phyloP scores from a whole-genome alignment of 345 rosid genomes.

The Raphanus sativus region DNA sequence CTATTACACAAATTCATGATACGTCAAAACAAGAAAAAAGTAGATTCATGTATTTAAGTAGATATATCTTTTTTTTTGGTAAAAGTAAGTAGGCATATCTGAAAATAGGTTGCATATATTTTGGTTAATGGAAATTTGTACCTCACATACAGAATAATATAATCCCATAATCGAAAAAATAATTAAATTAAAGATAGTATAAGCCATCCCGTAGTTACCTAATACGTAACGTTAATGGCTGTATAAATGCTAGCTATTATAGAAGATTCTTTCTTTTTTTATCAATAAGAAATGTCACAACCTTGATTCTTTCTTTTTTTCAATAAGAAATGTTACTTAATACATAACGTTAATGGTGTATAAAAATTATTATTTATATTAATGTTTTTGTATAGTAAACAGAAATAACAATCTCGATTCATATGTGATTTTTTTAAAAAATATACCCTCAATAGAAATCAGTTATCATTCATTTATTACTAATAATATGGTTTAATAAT shows the following conservation, averaged over 20 bases:
- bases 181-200: background rate
- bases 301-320: too few relatives aligned
- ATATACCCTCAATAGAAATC: too few relatives aligned
- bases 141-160: background rate
- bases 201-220: background rate
- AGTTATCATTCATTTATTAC: too few relatives aligned
- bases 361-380: too few relatives aligned
- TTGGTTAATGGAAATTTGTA: background rate
- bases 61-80: background rate
- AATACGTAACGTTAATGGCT: background rate
- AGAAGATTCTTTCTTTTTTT: background rate
- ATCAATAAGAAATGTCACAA: too few relatives aligned
- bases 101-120: background rate
- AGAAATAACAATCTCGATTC: too few relatives aligned
- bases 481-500: too few relatives aligned
- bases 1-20: background rate
- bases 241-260: background rate
- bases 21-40: background rate
- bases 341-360: too few relatives aligned
- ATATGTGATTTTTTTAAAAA: too few relatives aligned
- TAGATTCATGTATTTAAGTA: conserved; percentile 8
- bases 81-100: background rate
- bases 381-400: too few relatives aligned
- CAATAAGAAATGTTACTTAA: too few relatives aligned
- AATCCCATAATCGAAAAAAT: background rate